phyloP scores from a whole-genome alignment of 2,329 filamentous ascomycete species.

The Phaeophleospora eucalypticola region DNA sequence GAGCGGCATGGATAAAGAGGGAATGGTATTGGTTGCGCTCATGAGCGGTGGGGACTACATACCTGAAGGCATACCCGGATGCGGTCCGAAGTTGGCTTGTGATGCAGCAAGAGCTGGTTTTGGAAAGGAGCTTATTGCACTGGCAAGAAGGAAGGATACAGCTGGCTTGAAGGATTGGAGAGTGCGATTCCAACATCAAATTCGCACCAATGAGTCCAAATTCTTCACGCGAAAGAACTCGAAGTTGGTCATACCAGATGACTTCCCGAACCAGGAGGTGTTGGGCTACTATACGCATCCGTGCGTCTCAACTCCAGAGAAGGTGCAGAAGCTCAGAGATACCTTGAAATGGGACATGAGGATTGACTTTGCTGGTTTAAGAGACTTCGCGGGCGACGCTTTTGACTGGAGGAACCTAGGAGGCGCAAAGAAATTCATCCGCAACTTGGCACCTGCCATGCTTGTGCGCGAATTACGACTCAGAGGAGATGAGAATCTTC shows the following conservation, averaged over 20 bases:
- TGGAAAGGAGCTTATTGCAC: conserved; percentile 66
- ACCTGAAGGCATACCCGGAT: conserved; percentile 80
- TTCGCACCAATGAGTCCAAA: conserved; percentile 77
- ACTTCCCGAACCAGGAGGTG: conserved; percentile 75
- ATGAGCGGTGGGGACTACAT: conserved; percentile 96
- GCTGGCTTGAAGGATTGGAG: conserved; percentile 66
- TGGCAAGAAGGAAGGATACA: conserved; percentile 55
- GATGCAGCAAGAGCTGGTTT: conserved; percentile 88
- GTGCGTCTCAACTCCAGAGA: conserved; percentile 63
- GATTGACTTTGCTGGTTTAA: conserved; percentile 63
- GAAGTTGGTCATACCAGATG: conserved; percentile 68
- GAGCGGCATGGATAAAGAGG: conserved; percentile 69
- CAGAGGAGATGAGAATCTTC: conserved; percentile 24
- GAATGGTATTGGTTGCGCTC: conserved; percentile 89
- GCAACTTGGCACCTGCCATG: conserved; percentile 71
- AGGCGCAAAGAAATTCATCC: conserved; percentile 80
- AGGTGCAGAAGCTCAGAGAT: conserved; percentile 52
- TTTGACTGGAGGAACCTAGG: conserved; percentile 80
- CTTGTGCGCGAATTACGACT: conserved; percentile 57
- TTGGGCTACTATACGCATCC: conserved; percentile 86
- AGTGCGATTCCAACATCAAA: conserved; percentile 65
- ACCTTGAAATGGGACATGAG: conserved; percentile 58
- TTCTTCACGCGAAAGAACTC: conserved; percentile 75
- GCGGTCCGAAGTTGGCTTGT: conserved; percentile 81
- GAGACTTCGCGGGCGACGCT: conserved; percentile 70